These are phyloP conservation scores for Geotrichum cucujoidarum DNA, from an alignment of 1,139 yeast species.

Conservation along the genomic window DNA sequence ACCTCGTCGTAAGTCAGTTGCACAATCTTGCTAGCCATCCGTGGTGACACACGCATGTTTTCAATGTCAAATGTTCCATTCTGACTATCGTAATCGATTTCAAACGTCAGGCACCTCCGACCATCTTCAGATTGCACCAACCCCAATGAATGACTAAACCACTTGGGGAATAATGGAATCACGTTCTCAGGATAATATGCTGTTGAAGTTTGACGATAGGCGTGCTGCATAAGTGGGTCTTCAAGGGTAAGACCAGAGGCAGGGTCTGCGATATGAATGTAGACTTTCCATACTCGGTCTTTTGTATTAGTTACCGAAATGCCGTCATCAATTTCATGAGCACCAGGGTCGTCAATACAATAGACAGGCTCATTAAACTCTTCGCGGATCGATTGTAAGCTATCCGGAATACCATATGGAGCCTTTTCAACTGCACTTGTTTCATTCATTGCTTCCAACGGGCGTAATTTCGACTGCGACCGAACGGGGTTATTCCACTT, in stretches of 20 bases:
- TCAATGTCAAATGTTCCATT: constrained; percentile 31
- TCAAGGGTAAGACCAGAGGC: constrained; percentile 51
- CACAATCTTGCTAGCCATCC: constrained; percentile 43
- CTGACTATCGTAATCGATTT: constrained; percentile 37
- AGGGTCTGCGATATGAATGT: constrained; percentile 87
- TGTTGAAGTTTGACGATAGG: constrained; percentile 60
- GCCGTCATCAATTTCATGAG: constrained; percentile 94
- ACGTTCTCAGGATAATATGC: constrained; percentile 68
- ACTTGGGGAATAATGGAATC: constrained; percentile 65
- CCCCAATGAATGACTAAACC: constrained; percentile 55
- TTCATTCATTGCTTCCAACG: constrained; percentile 22
- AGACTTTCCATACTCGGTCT: constrained; percentile 42
- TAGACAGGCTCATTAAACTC: constrained; percentile 54
- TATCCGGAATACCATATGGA: constrained; percentile 15
- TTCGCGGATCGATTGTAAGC: constrained; percentile 31
- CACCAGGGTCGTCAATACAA: constrained; percentile 77
- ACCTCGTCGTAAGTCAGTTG: constrained; percentile 50
- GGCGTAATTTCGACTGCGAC: constrained; percentile 15
- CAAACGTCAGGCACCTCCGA: constrained; percentile 50
- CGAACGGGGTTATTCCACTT: constrained; percentile 21
- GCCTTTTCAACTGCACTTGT: constrained; percentile 20
- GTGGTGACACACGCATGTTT: constrained; percentile 32
- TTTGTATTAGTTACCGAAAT: constrained; percentile 50
- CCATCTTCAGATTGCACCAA: constrained; percentile 37
- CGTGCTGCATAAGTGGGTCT: constrained; percentile 52